These are phyloP conservation scores for Mycena alexandri DNA, from an alignment of 768 basidiomycete genomes.

Conservation along the genomic window DNA sequence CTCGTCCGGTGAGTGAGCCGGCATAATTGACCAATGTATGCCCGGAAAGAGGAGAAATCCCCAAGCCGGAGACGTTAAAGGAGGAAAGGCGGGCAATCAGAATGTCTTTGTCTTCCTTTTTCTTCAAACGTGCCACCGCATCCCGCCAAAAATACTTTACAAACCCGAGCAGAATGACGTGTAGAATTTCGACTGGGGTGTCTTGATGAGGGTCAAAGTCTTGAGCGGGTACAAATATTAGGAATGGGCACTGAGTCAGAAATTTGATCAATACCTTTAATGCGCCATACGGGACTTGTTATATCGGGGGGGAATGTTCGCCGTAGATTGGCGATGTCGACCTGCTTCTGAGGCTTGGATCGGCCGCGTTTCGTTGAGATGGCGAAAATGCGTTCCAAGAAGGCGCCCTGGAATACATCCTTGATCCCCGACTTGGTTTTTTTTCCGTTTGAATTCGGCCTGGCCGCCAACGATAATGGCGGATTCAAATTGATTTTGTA, in stretches of 20 bases:
- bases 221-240: no score
- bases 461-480: slow-evolving; percentile 36
- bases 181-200: no score
- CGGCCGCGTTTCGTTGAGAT: slow-evolving; percentile 36
- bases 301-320: slow-evolving; percentile 38
- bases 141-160: no score
- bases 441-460: slow-evolving; percentile 34
- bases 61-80: no score
- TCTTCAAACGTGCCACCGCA: no score
- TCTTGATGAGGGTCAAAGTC: no score
- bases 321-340: slow-evolving; percentile 25
- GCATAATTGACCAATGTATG: slow-evolving; percentile 48
- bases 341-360: slow-evolving; percentile 31
- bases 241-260: no score
- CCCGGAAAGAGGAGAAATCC: no score
- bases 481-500: slow-evolving; percentile 36
- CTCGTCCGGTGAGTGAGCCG: slow-evolving; percentile 52
- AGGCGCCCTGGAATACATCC: slow-evolving; percentile 47
- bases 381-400: slow-evolving; percentile 40
- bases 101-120: no score
- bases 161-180: no score
- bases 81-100: no score
- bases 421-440: slow-evolving; percentile 49
- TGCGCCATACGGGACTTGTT: slow-evolving; percentile 51
- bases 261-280: slow-evolving; percentile 17